These are phyloP conservation scores for Fusarium temperatum DNA, from an alignment of 2,329 filamentous ascomycete genomes.

Conservation along the genomic window DNA sequence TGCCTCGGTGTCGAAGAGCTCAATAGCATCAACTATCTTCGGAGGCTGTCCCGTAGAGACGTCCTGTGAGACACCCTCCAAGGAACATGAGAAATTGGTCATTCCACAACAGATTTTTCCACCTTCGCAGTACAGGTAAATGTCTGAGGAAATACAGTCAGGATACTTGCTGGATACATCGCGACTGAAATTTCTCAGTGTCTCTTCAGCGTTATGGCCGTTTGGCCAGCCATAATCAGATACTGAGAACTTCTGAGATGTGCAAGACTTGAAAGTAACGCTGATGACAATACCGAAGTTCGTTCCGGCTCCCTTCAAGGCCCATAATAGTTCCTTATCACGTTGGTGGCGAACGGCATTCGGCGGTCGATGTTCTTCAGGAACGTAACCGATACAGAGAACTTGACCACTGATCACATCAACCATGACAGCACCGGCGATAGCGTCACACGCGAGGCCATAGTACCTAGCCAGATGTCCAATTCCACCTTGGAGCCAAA, in stretches of 20 bases:
- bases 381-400: conserved; percentile 62
- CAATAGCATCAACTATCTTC: conserved; percentile 56
- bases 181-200: conserved; percentile 52
- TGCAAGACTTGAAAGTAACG: conserved; percentile 59
- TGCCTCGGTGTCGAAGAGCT: conserved; percentile 67
- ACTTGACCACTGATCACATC: conserved; percentile 57
- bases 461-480: conserved; percentile 65
- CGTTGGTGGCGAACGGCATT: conserved; percentile 55
- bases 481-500: conserved; percentile 73
- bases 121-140: conserved; percentile 62
- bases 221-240: conserved; percentile 52
- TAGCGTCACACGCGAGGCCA: conserved; percentile 67
- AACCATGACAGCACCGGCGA: conserved; percentile 68
- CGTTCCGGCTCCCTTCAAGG: conserved; percentile 65
- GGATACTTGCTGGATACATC: conserved; percentile 52
- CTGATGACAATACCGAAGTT: conserved; percentile 68
- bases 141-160: conserved; percentile 59
- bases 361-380: conserved; percentile 52
- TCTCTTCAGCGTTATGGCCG: conserved; percentile 38
- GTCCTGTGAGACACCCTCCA: neutral
- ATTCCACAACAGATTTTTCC: conserved; percentile 57
- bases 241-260: conserved; percentile 52
- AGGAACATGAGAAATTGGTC: conserved; percentile 53
- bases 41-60: neutral
- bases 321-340: conserved; percentile 65